phyloP scores from a whole-genome alignment of 805 yeast genomes.

The Lachancea sp. region DNA sequence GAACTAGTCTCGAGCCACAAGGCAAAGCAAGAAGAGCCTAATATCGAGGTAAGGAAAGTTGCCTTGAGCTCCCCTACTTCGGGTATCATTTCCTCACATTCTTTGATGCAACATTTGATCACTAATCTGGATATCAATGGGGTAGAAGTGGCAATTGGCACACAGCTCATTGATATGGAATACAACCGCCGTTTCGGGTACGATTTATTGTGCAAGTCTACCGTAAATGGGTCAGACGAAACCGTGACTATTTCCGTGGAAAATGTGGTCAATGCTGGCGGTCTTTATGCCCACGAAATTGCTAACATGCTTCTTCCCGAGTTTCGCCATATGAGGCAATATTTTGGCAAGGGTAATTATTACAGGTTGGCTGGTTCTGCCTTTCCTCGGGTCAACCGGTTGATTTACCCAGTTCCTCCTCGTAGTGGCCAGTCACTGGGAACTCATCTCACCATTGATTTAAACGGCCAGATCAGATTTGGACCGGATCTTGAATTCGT shows the following conservation, averaged over 20 bases:
- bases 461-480: slow-evolving; percentile 72
- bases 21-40: slow-evolving; percentile 54
- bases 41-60: slow-evolving; percentile 55
- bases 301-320: slow-evolving; percentile 64
- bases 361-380: slow-evolving; percentile 47
- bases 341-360: slow-evolving; percentile 82
- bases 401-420: slow-evolving; percentile 79
- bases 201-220: slow-evolving; percentile 28
- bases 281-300: slow-evolving; percentile 65
- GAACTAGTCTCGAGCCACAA: slow-evolving; percentile 42
- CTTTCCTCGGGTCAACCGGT: slow-evolving; percentile 44
- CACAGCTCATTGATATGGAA: slow-evolving; percentile 44
- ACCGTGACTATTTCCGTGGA: slow-evolving; percentile 44
- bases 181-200: slow-evolving; percentile 24
- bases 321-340: slow-evolving; percentile 50
- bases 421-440: slow-evolving; percentile 71
- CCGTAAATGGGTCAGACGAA: slow-evolving; percentile 23
- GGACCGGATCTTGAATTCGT: slow-evolving; percentile 92
- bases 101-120: slow-evolving; percentile 54
- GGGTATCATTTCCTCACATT: slow-evolving; percentile 80
- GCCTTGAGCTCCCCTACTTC: slow-evolving; percentile 71
- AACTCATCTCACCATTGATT: slow-evolving; percentile 76
- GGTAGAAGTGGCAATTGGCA: slow-evolving; percentile 60
- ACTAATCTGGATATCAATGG: slow-evolving; percentile 48
- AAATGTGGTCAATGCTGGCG: slow-evolving; percentile 70